Conservation (phyloP, 2,329 filamentous ascomycete species). For the Ceratocystis huliohia region DNA sequence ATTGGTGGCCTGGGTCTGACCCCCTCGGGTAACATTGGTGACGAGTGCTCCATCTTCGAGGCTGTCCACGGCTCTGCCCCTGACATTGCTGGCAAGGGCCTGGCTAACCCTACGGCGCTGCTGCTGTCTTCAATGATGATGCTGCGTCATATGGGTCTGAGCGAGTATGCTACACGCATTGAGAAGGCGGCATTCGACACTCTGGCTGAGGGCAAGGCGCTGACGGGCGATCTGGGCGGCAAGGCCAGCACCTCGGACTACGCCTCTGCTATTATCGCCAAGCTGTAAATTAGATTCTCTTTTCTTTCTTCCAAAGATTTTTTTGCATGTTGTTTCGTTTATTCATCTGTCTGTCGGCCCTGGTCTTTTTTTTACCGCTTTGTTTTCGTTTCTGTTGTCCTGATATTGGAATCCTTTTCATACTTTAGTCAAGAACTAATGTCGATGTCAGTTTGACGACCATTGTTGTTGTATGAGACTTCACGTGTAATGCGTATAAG, state of each 20-base stretch:
- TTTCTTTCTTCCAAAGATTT: background rate
- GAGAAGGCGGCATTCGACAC: constrained; percentile 93
- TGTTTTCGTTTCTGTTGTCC: too few species aligned
- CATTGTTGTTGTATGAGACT: too few species aligned
- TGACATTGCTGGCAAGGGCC: constrained; percentile 88
- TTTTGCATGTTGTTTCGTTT: constrained; percentile 1
- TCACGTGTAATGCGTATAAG: too few species aligned
- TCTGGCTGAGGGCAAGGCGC: constrained; percentile 84
- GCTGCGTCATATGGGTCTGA: constrained; percentile 94
- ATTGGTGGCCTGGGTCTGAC: constrained; percentile 96
- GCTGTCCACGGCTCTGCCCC: constrained; percentile 95
- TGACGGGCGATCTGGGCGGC: constrained; percentile 92
- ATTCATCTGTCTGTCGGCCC: background rate
- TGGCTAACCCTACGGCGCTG: constrained; percentile 94
- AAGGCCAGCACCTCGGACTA: constrained; percentile 95
- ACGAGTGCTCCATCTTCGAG: constrained; percentile 99
- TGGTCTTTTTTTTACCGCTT: background rate
- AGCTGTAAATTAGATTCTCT: constrained; percentile 37
- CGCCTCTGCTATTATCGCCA: constrained; percentile 74
- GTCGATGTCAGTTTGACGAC: too few species aligned
- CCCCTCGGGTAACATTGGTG: constrained; percentile 95
- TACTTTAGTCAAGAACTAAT: too few species aligned
- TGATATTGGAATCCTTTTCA: too few species aligned
- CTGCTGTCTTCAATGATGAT: constrained; percentile 98
- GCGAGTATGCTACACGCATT: constrained; percentile 71